Conservation (phyloP, 2,329 filamentous ascomycete species). For the Helotiales sp. region DNA sequence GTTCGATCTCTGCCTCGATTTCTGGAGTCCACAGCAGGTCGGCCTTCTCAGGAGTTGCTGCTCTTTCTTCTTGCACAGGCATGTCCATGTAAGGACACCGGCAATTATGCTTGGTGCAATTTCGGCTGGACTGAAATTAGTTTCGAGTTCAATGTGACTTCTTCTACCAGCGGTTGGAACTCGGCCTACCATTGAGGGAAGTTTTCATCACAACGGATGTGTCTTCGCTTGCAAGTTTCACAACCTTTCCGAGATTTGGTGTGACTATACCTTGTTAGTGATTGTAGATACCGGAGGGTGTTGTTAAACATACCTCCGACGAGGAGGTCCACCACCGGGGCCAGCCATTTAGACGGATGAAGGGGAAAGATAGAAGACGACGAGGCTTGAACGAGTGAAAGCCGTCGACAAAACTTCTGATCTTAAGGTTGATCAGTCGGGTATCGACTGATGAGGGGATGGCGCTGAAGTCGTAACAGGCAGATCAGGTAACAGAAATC, state of each 20-base stretch:
- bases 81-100: slow-evolving; percentile 97
- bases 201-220: slow-evolving; percentile 97
- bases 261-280: slow-evolving; percentile 65
- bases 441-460: slow-evolving; percentile 20
- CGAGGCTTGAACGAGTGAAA: slow-evolving; percentile 46
- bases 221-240: slow-evolving; percentile 95
- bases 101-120: slow-evolving; percentile 99
- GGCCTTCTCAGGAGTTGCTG: slow-evolving; percentile 64
- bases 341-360: slow-evolving; percentile 73
- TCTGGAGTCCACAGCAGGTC: slow-evolving; percentile 86
- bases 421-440: slow-evolving; percentile 29
- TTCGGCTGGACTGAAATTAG: slow-evolving; percentile 66
- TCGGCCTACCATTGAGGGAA: slow-evolving; percentile 91
- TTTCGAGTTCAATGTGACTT: slow-evolving; percentile 13
- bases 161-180: not conserved
- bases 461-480: slow-evolving; percentile 25
- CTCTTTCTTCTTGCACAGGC: slow-evolving; percentile 67
- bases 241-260: slow-evolving; percentile 99
- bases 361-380: slow-evolving; percentile 42
- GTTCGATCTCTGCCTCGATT: slow-evolving; percentile 78
- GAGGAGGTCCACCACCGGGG: slow-evolving; percentile 90
- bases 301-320: slow-evolving; percentile 60
- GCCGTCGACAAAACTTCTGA: slow-evolving; percentile 39
- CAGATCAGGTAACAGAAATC: slow-evolving; percentile 29
- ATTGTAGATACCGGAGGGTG: not conserved